Conservation (phyloP, 129 eudicot species). For the Tagetes erecta region DNA sequence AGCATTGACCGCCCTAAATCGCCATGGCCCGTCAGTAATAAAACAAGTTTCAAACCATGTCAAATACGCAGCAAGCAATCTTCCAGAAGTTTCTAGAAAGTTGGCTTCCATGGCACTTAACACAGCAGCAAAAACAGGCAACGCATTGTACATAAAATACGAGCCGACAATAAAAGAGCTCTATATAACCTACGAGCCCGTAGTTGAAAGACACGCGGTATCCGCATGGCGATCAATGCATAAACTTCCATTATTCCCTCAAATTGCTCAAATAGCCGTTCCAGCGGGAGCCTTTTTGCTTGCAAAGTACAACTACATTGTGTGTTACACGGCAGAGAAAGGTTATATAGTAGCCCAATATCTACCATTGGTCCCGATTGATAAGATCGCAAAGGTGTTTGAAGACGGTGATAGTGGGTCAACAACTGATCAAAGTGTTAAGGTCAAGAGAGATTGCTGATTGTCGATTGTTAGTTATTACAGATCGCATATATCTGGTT, state of each 20-base stretch:
- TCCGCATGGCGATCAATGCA: constrained; percentile 61
- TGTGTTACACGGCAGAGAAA: constrained; percentile 46
- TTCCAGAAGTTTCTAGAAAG: constrained; percentile 50
- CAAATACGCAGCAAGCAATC: constrained; percentile 43
- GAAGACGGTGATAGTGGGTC: constrained; percentile 34
- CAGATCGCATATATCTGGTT: too few species aligned
- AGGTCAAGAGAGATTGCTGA: constrained; percentile 23
- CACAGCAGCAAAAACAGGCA: constrained; percentile 36
- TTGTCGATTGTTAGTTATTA: neutral
- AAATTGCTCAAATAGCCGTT: constrained; percentile 55
- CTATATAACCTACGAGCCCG: constrained; percentile 74
- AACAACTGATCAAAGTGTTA: constrained; percentile 30
- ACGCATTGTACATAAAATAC: constrained; percentile 50
- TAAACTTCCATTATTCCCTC: constrained; percentile 64
- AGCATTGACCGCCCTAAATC: constrained; percentile 42
- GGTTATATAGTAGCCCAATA: constrained; percentile 57
- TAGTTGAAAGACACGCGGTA: constrained; percentile 67
- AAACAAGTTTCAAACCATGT: constrained; percentile 51
- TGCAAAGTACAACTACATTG: constrained; percentile 61
- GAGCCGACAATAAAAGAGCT: constrained; percentile 67
- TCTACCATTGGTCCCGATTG: constrained; percentile 72
- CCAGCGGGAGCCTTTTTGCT: constrained; percentile 60
- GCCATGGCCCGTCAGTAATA: constrained; percentile 48
- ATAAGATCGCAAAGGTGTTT: constrained; percentile 66
- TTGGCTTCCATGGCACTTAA: constrained; percentile 49